These are phyloP conservation scores for Carpinus viminea DNA, from an alignment of 306 rosid genomes.

Conservation along the genomic window DNA sequence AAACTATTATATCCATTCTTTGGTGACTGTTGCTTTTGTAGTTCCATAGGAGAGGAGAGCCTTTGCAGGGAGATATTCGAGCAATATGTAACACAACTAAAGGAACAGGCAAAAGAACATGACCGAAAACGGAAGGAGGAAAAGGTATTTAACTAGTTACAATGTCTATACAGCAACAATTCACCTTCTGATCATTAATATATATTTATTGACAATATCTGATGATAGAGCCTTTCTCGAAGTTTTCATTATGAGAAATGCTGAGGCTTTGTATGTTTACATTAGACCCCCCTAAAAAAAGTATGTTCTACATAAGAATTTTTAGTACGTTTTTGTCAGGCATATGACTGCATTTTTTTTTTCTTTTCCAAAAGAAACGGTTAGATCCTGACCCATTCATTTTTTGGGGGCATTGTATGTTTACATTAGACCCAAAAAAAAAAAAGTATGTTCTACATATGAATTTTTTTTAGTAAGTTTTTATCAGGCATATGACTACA, in stretches of 20 bases:
- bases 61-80: slow-evolving; percentile 72
- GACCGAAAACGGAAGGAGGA: slow-evolving; percentile 85
- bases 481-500: neutral
- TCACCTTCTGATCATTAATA: neutral
- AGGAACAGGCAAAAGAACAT: slow-evolving; percentile 76
- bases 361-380: too few species aligned
- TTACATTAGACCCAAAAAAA: neutral
- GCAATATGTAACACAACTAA: slow-evolving; percentile 65
- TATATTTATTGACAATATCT: neutral
- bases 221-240: neutral
- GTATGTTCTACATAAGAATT: neutral
- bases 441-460: neutral
- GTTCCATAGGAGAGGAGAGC: slow-evolving; percentile 75
- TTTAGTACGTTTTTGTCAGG: neutral
- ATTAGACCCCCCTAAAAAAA: neutral
- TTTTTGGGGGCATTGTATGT: neutral
- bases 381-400: too few species aligned
- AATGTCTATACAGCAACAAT: neutral
- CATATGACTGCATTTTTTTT: neutral
- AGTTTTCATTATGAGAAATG: neutral
- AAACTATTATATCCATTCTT: neutral
- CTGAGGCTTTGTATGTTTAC: neutral
- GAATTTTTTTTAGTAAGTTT: neutral
- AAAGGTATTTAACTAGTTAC: slow-evolving; percentile 56
- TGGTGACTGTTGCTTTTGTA: slow-evolving; percentile 33